A percentile compares a stretch with the other conserved stretches of the same genome.
Evolutionary conservation across 2,329 filamentous ascomycete genomes (phyloP).

Genomic region (Calycina marina): DNA sequence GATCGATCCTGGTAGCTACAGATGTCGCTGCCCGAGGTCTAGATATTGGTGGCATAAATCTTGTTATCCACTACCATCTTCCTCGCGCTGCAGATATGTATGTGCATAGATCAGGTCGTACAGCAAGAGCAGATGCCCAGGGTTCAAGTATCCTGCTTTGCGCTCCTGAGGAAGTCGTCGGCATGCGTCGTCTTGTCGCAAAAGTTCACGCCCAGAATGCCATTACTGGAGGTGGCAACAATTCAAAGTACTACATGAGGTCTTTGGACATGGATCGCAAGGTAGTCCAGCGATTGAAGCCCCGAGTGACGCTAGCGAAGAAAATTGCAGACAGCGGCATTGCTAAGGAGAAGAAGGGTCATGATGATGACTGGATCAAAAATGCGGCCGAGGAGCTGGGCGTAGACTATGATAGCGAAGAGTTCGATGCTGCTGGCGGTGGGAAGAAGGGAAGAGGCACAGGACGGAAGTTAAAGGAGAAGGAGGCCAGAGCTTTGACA

Average conservation of each 20-base stretch:
- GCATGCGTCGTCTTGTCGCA: constrained; percentile 67
- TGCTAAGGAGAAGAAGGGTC: constrained; percentile 75
- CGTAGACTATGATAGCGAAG: constrained; percentile 84
- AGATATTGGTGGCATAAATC: constrained; percentile 79
- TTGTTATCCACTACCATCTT: constrained; percentile 91
- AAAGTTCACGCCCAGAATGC: constrained; percentile 64
- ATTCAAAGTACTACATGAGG: constrained; percentile 53
- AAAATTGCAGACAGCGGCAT: constrained; percentile 68
- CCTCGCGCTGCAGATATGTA: constrained; percentile 86
- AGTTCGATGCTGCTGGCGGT: constrained; percentile 51
- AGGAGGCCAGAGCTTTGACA: constrained; percentile 48
- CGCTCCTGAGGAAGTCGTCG: constrained; percentile 76
- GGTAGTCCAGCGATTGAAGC: constrained; percentile 60
- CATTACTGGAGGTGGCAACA: constrained; percentile 25
- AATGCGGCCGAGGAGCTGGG: constrained; percentile 83
- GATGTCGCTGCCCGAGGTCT: constrained; percentile 89
- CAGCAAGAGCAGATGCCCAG: constrained; percentile 64
- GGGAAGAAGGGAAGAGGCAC: constrained; percentile 54
- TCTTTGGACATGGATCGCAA: constrained; percentile 74
- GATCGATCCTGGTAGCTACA: constrained; percentile 71
- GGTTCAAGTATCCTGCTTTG: constrained; percentile 83
- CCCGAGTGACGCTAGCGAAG: constrained; percentile 69
- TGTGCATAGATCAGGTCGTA: constrained; percentile 88
- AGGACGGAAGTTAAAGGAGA: constrained; percentile 60
- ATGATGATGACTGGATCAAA: constrained; percentile 73